Percentiles rank a stretch among this genome's conserved stretches.
These are phyloP conservation scores for Forsythia suspensa DNA, from an alignment of 257 asterid species.

Conservation along the genomic window DNA sequence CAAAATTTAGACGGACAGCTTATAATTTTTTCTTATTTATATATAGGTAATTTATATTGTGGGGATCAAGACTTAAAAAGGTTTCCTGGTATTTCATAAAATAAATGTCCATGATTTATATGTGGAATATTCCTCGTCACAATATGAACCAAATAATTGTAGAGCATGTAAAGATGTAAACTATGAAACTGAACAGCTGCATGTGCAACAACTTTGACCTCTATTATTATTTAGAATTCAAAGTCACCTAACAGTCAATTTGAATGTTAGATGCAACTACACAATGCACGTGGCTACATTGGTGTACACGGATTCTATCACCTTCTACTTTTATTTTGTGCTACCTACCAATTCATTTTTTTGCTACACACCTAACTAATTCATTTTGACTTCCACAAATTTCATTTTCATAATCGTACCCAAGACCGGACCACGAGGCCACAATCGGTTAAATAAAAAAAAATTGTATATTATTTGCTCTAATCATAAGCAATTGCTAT, in stretches of 20 bases:
- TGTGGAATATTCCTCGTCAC: too few relatives aligned
- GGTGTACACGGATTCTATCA: not conserved
- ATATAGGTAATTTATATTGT: not conserved
- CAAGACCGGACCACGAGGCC: not conserved
- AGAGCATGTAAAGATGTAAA: too few relatives aligned
- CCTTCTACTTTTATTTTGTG: not conserved
- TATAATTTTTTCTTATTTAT: too few relatives aligned
- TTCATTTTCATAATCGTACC: not conserved
- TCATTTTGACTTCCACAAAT: not conserved
- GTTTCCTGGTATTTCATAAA: too few relatives aligned
- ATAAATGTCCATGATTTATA: too few relatives aligned
- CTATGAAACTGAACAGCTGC: too few relatives aligned
- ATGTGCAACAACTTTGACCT: too few relatives aligned
- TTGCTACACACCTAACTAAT: not conserved
- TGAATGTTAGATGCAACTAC: not conserved
- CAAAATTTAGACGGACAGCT: not conserved
- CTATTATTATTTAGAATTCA: not conserved
- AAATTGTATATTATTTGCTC: not conserved
- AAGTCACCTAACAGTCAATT: not conserved
- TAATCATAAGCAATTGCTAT: too few relatives aligned
- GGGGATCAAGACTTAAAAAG: not conserved
- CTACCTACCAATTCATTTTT: not conserved
- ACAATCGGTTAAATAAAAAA: not conserved
- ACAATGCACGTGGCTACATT: not conserved
- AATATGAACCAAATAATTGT: too few relatives aligned